Conservation (phyloP, 1,284 basidiomycete species). For the Apiotrichum brassicae region DNA sequence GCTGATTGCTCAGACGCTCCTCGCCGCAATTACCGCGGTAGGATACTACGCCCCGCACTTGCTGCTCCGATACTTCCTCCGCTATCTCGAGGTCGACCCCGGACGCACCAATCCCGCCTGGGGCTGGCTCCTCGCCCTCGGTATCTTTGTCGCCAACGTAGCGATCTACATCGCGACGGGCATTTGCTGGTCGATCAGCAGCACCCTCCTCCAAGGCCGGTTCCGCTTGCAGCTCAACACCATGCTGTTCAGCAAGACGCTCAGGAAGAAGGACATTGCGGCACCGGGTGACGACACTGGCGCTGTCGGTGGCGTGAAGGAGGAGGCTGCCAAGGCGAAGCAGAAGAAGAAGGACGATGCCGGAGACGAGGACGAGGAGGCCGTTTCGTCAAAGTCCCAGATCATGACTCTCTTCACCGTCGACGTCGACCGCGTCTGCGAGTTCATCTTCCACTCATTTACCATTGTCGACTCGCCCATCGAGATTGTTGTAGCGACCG, state of each 20-base stretch:
- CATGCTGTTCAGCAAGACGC: slow-evolving; percentile 78
- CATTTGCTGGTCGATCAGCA: slow-evolving; percentile 42
- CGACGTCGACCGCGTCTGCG: slow-evolving; percentile 81
- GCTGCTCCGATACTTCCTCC: slow-evolving; percentile 64
- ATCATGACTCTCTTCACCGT: slow-evolving; percentile 67
- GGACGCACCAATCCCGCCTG: slow-evolving; percentile 49
- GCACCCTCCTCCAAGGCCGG: slow-evolving; percentile 47
- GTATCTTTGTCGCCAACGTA: slow-evolving; percentile 62
- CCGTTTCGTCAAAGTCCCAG: slow-evolving; percentile 82
- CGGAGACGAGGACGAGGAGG: slow-evolving; percentile 58
- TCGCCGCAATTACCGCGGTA: slow-evolving; percentile 60
- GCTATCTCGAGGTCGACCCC: slow-evolving; percentile 60
- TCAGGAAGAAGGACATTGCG: slow-evolving; percentile 78
- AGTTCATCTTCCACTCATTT: slow-evolving; percentile 65
- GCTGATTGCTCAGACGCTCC: slow-evolving; percentile 48
- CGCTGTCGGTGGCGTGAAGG: slow-evolving; percentile 21
- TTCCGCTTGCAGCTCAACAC: slow-evolving; percentile 77
- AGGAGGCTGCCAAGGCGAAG: slow-evolving; percentile 35
- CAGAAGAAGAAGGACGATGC: slow-evolving; percentile 37
- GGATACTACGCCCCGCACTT: slow-evolving; percentile 72
- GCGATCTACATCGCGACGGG: slow-evolving; percentile 51
- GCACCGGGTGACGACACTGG: slow-evolving; percentile 27
- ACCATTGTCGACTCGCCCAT: slow-evolving; percentile 66
- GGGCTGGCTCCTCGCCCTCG: slow-evolving; percentile 50
- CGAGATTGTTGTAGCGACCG: slow-evolving; percentile 68